Conservation (phyloP, 805 yeast genomes). For the Yamadazyma sp. region DNA sequence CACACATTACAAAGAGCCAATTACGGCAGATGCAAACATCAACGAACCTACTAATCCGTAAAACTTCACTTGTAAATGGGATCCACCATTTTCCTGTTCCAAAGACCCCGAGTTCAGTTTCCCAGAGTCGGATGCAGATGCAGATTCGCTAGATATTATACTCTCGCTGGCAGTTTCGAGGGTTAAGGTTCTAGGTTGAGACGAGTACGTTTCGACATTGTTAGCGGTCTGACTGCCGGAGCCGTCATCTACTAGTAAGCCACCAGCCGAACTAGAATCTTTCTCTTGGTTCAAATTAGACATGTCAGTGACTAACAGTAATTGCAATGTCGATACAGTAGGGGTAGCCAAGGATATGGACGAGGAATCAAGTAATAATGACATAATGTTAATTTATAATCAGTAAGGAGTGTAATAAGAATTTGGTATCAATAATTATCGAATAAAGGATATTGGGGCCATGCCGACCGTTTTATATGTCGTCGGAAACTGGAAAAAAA, state of each 20-base stretch:
- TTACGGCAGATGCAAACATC: constrained; percentile 3
- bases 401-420: too few species aligned
- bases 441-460: neutral
- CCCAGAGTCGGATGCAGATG: too few species aligned
- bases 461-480: constrained; percentile 2
- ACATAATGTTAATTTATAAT: too few species aligned
- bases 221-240: neutral
- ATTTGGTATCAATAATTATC: neutral
- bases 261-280: neutral
- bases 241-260: constrained; percentile 7
- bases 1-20: constrained; percentile 13
- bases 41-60: constrained; percentile 4
- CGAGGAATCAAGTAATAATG: constrained; percentile 6
- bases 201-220: constrained; percentile 9
- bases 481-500: too few species aligned
- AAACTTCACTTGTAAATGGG: constrained; percentile 1
- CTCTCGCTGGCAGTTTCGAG: constrained; percentile 16
- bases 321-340: constrained; percentile 5
- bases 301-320: constrained; percentile 9
- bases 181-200: constrained; percentile 12
- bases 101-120: constrained; percentile 7
- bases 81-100: constrained; percentile 4
- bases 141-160: constrained; percentile 14
- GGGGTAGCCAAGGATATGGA: constrained; percentile 4
- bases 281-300: neutral